A percentile compares a stretch with the other conserved stretches of the same genome.
Evolutionary conservation across 371 early-diverging fungal species (phyloP).

Genomic region (Dinochytrium kinnereticum): DNA sequence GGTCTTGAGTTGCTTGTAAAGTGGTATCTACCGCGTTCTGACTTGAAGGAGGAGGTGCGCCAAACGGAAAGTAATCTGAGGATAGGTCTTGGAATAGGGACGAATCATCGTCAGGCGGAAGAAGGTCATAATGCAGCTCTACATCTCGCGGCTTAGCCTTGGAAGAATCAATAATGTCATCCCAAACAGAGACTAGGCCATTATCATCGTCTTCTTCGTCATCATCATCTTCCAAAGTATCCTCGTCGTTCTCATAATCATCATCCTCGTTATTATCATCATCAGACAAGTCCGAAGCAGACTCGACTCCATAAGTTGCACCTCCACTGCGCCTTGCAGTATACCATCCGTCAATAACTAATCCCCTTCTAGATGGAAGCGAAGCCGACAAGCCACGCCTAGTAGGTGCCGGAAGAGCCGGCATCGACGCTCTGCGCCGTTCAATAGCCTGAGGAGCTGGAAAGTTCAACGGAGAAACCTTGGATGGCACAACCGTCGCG

Average conservation of each 20-base stretch:
- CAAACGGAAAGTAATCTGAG: not conserved
- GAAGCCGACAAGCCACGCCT: not conserved
- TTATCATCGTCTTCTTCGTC: not conserved
- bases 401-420: not conserved
- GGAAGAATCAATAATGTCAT: not conserved
- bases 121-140: too few relatives aligned
- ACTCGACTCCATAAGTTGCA: not conserved
- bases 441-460: not conserved
- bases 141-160: not conserved
- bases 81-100: not conserved
- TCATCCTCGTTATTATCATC: not conserved
- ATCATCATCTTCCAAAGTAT: not conserved
- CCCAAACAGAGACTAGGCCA: not conserved
- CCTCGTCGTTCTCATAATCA: slow-evolving; percentile 4
- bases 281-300: too few relatives aligned
- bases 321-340: not conserved
- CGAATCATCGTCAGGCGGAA: not conserved
- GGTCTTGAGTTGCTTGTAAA: not conserved
- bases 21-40: not conserved
- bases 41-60: not conserved
- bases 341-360: not conserved
- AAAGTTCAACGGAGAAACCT: not conserved
- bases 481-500: too few relatives aligned
- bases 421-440: not conserved
- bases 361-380: not conserved